phyloP scores from a whole-genome alignment of 176 grass and related monocot species.

The Eleusine coracana region DNA sequence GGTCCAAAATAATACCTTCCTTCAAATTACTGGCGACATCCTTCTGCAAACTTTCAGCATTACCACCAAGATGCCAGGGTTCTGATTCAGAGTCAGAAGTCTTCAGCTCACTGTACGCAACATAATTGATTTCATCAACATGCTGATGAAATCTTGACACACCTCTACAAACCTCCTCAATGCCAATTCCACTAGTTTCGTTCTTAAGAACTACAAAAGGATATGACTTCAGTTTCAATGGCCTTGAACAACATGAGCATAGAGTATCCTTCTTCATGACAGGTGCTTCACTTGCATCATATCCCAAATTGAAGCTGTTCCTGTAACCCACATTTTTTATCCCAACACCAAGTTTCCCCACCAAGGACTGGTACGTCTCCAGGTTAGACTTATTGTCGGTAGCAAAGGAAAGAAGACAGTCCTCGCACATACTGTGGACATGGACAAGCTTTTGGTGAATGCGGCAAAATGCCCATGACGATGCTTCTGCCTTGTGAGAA shows the following conservation, averaged over 20 bases:
- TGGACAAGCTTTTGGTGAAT: constrained; percentile 61
- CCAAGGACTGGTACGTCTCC: constrained; percentile 25
- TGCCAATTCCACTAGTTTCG: not conserved
- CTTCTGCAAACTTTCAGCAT: constrained; percentile 15
- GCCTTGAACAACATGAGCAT: constrained; percentile 50
- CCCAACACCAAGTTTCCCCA: constrained; percentile 29
- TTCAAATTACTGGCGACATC: constrained; percentile 18
- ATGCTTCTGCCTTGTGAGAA: constrained; percentile 74
- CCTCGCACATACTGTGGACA: constrained; percentile 65
- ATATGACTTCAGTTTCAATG: constrained; percentile 31
- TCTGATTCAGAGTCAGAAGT: constrained; percentile 77
- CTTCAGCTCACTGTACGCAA: constrained; percentile 64
- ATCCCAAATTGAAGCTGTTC: not conserved
- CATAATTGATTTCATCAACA: constrained; percentile 31
- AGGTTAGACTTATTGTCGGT: constrained; percentile 29
- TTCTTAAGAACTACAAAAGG: constrained; percentile 50
- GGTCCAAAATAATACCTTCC: not conserved
- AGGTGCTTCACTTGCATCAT: not conserved
- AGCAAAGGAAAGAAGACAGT: constrained; percentile 61
- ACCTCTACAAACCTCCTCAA: constrained; percentile 13
- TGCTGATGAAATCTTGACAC: constrained; percentile 31
- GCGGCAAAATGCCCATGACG: constrained; percentile 68
- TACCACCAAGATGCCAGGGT: constrained; percentile 18
- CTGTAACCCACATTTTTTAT: constrained; percentile 1
- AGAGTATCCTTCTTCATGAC: constrained; percentile 29